Evolutionary conservation across 257 asterid species (phyloP).

Genomic region (Verbascum thapsus): DNA sequence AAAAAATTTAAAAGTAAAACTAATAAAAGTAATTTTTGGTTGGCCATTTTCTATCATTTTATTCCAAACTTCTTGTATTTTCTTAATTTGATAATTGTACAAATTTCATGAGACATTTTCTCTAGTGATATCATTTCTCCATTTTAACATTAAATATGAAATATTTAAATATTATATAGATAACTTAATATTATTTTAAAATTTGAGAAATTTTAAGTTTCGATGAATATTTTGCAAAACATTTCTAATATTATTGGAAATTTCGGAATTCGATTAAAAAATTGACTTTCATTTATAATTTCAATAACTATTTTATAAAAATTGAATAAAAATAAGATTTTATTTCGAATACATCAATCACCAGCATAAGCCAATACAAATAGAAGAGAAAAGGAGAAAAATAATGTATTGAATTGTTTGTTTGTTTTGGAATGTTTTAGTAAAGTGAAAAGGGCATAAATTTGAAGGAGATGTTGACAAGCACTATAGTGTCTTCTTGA

Average conservation of each 20-base stretch:
- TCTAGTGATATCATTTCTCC: too few relatives aligned
- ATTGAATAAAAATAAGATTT: too few relatives aligned
- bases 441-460: not conserved
- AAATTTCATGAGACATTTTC: slow-evolving; percentile 11
- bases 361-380: too few relatives aligned
- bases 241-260: too few relatives aligned
- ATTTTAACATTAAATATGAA: too few relatives aligned
- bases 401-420: not conserved
- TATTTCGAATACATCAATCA: too few relatives aligned
- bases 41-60: slow-evolving; percentile 24
- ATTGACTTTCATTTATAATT: not conserved
- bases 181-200: too few relatives aligned
- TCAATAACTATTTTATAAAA: too few relatives aligned
- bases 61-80: slow-evolving; percentile 27
- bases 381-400: not conserved
- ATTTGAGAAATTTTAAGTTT: too few relatives aligned
- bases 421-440: not conserved
- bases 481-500: slow-evolving; percentile 30
- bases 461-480: slow-evolving; percentile 27
- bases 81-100: slow-evolving; percentile 27
- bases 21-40: slow-evolving; percentile 9
- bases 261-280: too few relatives aligned
- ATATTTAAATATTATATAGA: too few relatives aligned
- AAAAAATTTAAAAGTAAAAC: slow-evolving; percentile 15
- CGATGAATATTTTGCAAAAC: too few relatives aligned